Evolutionary conservation across 2,329 filamentous ascomycete species (phyloP).

Genomic region (Intubia oerlemansii): DNA sequence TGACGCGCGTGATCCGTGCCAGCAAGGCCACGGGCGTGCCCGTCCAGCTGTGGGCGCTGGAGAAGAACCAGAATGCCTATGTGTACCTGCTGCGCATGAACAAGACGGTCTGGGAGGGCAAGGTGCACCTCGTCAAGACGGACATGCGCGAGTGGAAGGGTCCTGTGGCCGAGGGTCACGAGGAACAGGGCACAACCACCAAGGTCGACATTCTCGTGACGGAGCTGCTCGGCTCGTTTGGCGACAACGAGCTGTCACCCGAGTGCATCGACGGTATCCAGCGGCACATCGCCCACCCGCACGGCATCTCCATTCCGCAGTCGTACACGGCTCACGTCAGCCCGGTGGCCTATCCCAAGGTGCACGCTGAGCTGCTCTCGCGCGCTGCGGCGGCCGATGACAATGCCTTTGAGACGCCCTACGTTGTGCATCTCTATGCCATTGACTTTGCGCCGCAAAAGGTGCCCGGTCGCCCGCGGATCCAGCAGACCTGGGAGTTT

Average conservation of each 20-base stretch:
- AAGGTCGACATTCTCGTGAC: slow-evolving; percentile 86
- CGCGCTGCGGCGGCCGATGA: slow-evolving; percentile 39
- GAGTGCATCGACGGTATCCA: slow-evolving; percentile 95
- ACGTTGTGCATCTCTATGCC: slow-evolving; percentile 81
- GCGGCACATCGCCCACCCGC: slow-evolving; percentile 52
- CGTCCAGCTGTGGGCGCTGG: slow-evolving; percentile 77
- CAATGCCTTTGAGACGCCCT: slow-evolving; percentile 71
- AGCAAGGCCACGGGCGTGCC: slow-evolving; percentile 54
- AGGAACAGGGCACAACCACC: slow-evolving; percentile 26
- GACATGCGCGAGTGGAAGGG: slow-evolving; percentile 97
- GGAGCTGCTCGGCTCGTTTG: slow-evolving; percentile 86
- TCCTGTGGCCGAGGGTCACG: slow-evolving; percentile 28
- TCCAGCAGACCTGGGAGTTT: slow-evolving; percentile 66
- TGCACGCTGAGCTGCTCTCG: slow-evolving; percentile 59
- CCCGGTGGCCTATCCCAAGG: slow-evolving; percentile 72
- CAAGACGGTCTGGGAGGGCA: slow-evolving; percentile 53
- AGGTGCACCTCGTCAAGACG: slow-evolving; percentile 76
- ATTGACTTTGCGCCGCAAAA: slow-evolving; percentile 63
- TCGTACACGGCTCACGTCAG: slow-evolving; percentile 87
- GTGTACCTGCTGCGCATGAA: slow-evolving; percentile 83
- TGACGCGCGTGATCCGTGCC: slow-evolving; percentile 68
- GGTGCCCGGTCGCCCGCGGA: slow-evolving; percentile 34
- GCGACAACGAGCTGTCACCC: slow-evolving; percentile 83
- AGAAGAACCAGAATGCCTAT: slow-evolving; percentile 97
- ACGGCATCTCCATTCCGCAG: slow-evolving; percentile 83